Conservation (phyloP, 257 asterid genomes). For the Euphrasia confusa region DNA sequence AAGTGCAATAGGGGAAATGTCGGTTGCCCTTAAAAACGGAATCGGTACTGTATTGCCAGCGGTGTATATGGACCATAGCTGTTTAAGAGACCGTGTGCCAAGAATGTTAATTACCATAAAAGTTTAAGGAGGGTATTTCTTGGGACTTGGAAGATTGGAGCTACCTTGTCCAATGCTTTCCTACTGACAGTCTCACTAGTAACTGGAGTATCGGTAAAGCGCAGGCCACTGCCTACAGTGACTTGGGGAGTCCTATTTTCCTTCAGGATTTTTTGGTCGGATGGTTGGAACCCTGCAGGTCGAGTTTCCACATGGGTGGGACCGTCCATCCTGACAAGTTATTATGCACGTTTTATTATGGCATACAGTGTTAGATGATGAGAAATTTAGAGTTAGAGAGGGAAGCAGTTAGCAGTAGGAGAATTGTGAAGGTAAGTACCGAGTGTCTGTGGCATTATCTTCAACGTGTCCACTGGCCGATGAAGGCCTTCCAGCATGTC, state of each 20-base stretch:
- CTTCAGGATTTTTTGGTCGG: conserved; percentile 38
- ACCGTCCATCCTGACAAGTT: conserved; percentile 43
- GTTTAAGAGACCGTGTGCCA: conserved; percentile 23
- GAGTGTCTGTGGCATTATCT: conserved; percentile 43
- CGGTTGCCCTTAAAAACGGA: conserved; percentile 88
- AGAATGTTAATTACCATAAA: conserved; percentile 12
- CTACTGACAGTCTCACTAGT: conserved; percentile 79
- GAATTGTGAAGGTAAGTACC: conserved; percentile 31
- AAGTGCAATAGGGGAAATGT: conserved; percentile 93
- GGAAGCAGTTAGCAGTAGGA: no score
- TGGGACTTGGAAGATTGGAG: conserved; percentile 14
- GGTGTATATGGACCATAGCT: conserved; percentile 96
- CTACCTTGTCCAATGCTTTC: conserved; percentile 94
- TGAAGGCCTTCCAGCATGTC: conserved; percentile 39
- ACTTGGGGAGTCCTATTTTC: conserved; percentile 37
- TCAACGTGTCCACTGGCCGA: conserved; percentile 33
- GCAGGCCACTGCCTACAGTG: conserved; percentile 29
- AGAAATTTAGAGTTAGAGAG: conserved; percentile 17
- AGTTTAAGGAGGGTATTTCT: neutral
- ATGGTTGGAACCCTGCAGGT: conserved; percentile 36
- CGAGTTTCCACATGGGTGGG: conserved; percentile 31
- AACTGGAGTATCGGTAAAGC: conserved; percentile 32
- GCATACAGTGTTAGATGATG: neutral
- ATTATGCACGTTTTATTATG: conserved; percentile 13
- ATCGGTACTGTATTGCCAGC: conserved; percentile 97